Evolutionary conservation across 129 eudicot genomes (phyloP).

Genomic region (Flaveria robusta): DNA sequence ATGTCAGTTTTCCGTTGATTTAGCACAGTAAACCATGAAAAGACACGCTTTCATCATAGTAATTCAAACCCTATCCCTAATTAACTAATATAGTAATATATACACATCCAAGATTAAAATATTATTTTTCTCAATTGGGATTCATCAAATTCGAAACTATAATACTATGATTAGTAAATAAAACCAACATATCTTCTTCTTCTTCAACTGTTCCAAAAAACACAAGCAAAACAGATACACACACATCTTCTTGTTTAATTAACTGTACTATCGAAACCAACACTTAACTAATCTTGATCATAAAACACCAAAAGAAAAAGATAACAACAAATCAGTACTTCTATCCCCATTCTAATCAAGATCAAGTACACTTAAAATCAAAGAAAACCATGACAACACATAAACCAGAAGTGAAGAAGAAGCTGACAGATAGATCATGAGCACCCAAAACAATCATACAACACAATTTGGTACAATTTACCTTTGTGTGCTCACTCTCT

Average conservation of each 20-base stretch:
- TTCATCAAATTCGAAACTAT: conserved; percentile 25
- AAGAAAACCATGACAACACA: background rate
- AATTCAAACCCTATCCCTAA: conserved; percentile 34
- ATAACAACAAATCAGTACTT: background rate
- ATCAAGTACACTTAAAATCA: background rate
- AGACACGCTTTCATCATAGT: conserved; percentile 27
- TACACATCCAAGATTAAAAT: background rate
- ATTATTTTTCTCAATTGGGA: conserved; percentile 32
- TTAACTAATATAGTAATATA: background rate
- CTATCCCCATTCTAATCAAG: background rate
- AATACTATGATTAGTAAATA: conserved; percentile 5
- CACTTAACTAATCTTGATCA: background rate
- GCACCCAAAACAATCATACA: conserved; percentile 41
- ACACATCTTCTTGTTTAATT: background rate
- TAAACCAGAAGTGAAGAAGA: background rate
- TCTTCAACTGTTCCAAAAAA: background rate
- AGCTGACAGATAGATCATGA: conserved; percentile 44
- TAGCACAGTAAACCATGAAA: conserved; percentile 36
- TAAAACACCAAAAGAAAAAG: background rate
- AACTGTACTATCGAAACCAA: background rate
- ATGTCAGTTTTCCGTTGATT: conserved; percentile 35
- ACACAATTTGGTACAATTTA: conserved; percentile 32
- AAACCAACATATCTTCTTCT: background rate
- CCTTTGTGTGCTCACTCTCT: conserved; percentile 46
- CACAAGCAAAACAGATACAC: background rate